Evolutionary conservation across 2,329 filamentous ascomycete species (phyloP), one percentile per base, ranked within the genome.

Genomic region (Calonectria hawksworthii): DNA sequence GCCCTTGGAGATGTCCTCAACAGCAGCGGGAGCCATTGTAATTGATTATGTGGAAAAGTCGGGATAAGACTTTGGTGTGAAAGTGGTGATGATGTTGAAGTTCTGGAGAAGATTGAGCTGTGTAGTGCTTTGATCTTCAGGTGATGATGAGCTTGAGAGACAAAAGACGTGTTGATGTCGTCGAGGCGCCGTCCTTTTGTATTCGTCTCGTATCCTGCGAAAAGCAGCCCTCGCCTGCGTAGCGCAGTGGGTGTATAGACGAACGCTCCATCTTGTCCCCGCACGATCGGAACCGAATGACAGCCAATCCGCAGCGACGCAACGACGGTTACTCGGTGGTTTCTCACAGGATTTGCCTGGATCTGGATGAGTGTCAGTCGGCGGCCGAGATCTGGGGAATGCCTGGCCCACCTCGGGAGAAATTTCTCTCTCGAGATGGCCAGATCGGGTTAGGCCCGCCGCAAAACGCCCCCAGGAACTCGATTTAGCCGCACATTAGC

Each of bases 11-110:
- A 77, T 75, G 41, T 80, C 78, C 70, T 81, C 80, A 65, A 81
- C 41, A 56, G 80, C 80, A 44, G 78, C 26, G 54, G 80, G 80
- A 64, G 80, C 79, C 80, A 81, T 81, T 78, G 74, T 80, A 77
- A 76, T 68, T 47, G 51, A 70, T 36, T 67, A 69, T 78, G 52
- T 76, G 36, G 4, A 28, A 28, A 76, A 77, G 74, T 77, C 56
- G 41, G 23, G 70, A 65, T 30, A n/a, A 64, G 38, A 61, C 28
- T 52, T 41, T 26, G 21, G 26, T 65, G 61, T 50, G 50, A 63
- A 70, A 41, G n/a, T 32, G 38, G 28, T 26, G 51, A 32, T 52
- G 51, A 28, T 54, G 14, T 36, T 68, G 66, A 68, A 50, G 63
- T 54, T 73, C 54, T 9, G 32, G 4, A 41, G 54, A 50, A 68